phyloP scores from a whole-genome alignment of 805 yeast genomes.

The Yamadazyma takamatsuzukensis region DNA sequence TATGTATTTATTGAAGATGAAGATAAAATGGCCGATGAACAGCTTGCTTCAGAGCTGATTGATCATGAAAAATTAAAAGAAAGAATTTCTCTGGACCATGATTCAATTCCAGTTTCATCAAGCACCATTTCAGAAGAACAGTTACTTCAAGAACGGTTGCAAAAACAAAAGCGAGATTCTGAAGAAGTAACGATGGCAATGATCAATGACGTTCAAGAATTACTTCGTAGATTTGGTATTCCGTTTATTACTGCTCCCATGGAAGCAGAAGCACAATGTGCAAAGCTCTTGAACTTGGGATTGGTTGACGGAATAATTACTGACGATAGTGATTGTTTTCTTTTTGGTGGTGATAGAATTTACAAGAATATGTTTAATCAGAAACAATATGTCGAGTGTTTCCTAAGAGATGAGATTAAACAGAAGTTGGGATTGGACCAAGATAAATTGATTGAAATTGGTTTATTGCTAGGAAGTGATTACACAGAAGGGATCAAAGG shows the following conservation, averaged over 20 bases:
- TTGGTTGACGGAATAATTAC: conserved; percentile 94
- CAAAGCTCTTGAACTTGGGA: conserved; percentile 60
- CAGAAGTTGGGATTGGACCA: conserved; percentile 63
- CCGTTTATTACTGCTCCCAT: conserved; percentile 95
- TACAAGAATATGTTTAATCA: conserved; percentile 95
- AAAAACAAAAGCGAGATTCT: conserved; percentile 75
- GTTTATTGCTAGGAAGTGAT: conserved; percentile 86
- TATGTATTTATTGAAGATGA: conserved; percentile 77
- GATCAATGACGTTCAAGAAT: conserved; percentile 88
- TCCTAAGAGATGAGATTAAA: conserved; percentile 55
- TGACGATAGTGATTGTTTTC: conserved; percentile 94
- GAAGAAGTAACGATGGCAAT: conserved; percentile 86
- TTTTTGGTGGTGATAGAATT: conserved; percentile 82
- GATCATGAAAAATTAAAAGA: conserved; percentile 65
- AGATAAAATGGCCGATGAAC: conserved; percentile 61
- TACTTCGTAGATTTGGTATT: conserved; percentile 82
- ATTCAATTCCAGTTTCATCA: conserved; percentile 9
- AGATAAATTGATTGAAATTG: conserved; percentile 69
- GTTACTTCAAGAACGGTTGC: conserved; percentile 55
- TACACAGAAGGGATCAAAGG: conserved; percentile 92
- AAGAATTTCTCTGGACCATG: conserved; percentile 19
- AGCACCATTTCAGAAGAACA: conserved; percentile 45
- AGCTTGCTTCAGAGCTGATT: conserved; percentile 63
- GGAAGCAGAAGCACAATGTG: conserved; percentile 99
- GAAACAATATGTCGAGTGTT: conserved; percentile 86